Base-by-base conservation (phyloP, 176 grass and related monocot species). In the Lolium perenne region DNA sequence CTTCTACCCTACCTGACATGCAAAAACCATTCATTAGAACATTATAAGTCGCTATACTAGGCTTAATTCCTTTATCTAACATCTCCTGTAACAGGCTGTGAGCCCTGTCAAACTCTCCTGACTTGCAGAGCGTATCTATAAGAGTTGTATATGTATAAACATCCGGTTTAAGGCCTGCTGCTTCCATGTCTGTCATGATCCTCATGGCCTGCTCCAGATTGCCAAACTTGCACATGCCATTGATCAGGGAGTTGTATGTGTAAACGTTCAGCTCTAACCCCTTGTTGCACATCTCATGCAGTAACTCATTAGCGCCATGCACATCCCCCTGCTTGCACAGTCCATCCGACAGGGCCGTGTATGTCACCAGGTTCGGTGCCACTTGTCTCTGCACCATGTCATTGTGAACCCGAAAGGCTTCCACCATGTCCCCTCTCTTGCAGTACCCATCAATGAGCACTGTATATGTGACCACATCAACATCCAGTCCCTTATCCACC, bases 1-100 rank as follows among this genome's bases (percentile, higher is more conserved):
- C 90, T 87, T 91, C 93, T 70, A 95, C 79, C 90, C 91, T 89
- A 29, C 95, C 89, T 67, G 84, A 87, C 86, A 90, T 79, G 92
- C 95, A 98, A 87, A 95, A 95, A 17, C 91, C 95, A 87, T 98
- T 93, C 86, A 98, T 98, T 75, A 98, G 86, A 73, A 95, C 93
- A 92, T 98, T 98, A 85, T 94, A 98, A 81, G 95, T 98, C 17
- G 92, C 93, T 70, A 98, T 86, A 61, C 77, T 98, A 71, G 93
- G 93, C 82, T 89, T 92, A 86, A 94, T 95, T 91, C 89, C 95
- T 91, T 89, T 98, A 82, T 98, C 83, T 71, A 98, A 87, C 91
- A 98, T 94, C 82, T 98, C 90, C 71, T 87, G 90, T 9, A 98
- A 90, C 22, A 98, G 80, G 72, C 61, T 74, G 26, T 94, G 93